phyloP scores from a whole-genome alignment of 176 grass and related monocot genomes.

The Eleusine coracana region DNA sequence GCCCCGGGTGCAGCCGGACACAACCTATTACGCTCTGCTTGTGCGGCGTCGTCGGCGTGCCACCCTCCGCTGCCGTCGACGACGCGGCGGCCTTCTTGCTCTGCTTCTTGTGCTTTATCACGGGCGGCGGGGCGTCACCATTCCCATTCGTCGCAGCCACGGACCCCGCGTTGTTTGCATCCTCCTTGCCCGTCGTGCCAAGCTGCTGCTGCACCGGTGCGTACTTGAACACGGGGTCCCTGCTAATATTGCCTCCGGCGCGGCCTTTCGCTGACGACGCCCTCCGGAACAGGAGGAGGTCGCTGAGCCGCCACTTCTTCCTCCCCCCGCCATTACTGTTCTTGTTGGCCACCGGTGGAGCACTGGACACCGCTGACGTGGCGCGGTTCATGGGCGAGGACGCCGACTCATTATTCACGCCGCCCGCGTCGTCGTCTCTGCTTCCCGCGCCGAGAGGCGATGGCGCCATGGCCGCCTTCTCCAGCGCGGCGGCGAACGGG shows the following conservation, averaged over 20 bases:
- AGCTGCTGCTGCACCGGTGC: conserved; percentile 39
- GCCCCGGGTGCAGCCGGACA: conserved; percentile 61
- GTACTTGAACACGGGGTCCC: conserved; percentile 68
- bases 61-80: background rate
- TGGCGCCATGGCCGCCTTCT: conserved; percentile 61
- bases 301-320: conserved; percentile 80
- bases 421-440: conserved; percentile 28
- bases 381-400: background rate
- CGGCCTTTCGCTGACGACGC: conserved; percentile 46
- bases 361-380: background rate
- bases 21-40: conserved; percentile 54
- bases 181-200: conserved; percentile 29
- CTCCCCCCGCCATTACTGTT: conserved; percentile 25
- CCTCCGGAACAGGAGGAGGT: conserved; percentile 88
- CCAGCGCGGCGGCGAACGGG: conserved; percentile 75
- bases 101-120: conserved; percentile 46
- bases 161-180: background rate
- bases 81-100: conserved; percentile 34
- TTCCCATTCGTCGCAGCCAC: background rate
- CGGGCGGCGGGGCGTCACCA: conserved; percentile 13
- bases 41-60: conserved; percentile 14
- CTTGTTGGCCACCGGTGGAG: background rate
- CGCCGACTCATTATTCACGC: background rate
- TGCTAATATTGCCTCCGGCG: conserved; percentile 39
- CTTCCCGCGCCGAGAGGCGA: conserved; percentile 43